Evolutionary conservation across 805 yeast species (phyloP).

Genomic region (Cephaloascus fragrans): DNA sequence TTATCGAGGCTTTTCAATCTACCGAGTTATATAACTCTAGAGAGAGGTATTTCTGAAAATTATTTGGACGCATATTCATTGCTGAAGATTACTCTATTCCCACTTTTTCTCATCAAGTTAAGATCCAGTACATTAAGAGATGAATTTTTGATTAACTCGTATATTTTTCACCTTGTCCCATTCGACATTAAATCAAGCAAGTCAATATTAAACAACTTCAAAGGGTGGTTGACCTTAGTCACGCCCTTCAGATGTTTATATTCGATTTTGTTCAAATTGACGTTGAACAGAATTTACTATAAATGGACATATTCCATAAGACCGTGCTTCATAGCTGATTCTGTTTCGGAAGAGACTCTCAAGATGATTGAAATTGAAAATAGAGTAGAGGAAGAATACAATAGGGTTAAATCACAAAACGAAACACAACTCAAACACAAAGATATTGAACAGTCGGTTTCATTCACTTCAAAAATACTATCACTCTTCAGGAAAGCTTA

Average conservation of each 20-base stretch:
- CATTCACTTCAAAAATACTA: background rate
- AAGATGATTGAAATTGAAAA: constrained; percentile 21
- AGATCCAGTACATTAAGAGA: constrained; percentile 7
- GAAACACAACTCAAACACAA: constrained; percentile 1
- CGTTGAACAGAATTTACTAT: constrained; percentile 23
- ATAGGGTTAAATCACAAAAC: background rate
- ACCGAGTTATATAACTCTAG: background rate
- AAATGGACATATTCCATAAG: constrained; percentile 18
- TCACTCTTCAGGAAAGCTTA: background rate
- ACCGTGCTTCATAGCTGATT: constrained; percentile 23
- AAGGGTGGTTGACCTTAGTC: constrained; percentile 4
- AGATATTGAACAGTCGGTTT: constrained; percentile 4
- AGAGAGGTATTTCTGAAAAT: background rate
- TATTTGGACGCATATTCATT: background rate
- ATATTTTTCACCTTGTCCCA: background rate
- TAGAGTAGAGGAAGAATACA: constrained; percentile 7
- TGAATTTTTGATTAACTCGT: background rate
- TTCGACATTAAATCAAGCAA: background rate
- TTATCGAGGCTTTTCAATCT: background rate
- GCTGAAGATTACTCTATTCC: constrained; percentile 4
- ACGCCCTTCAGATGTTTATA: constrained; percentile 8
- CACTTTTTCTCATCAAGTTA: constrained; percentile 14
- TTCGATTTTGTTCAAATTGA: constrained; percentile 7
- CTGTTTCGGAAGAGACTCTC: constrained; percentile 16
- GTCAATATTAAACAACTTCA: constrained; percentile 3